Conservation (phyloP, 1,284 basidiomycete species). For the Lentinula novae-zelandiae region DNA sequence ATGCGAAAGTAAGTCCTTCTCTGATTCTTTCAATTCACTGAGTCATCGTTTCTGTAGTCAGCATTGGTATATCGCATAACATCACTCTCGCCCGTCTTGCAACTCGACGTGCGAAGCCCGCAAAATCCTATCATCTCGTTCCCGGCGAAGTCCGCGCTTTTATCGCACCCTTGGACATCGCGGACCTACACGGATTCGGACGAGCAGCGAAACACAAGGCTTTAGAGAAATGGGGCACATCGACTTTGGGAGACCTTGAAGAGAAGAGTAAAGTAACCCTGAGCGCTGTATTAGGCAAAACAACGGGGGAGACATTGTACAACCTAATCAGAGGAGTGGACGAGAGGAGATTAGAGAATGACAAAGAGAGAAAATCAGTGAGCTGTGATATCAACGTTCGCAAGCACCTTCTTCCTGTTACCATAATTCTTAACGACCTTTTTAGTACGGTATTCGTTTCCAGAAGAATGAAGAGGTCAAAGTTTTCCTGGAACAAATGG, state of each 20-base stretch:
- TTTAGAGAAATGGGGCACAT: slow-evolving; percentile 70
- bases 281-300: slow-evolving; percentile 76
- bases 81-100: slow-evolving; percentile 91
- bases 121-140: slow-evolving; percentile 74
- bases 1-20: slow-evolving; percentile 65
- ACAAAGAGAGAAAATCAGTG: slow-evolving; percentile 83
- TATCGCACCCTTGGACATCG: slow-evolving; percentile 77
- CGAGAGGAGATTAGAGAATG: slow-evolving; percentile 72
- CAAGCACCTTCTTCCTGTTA: slow-evolving; percentile 15
- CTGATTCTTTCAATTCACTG: background rate
- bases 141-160: slow-evolving; percentile 52
- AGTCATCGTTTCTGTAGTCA: slow-evolving; percentile 46
- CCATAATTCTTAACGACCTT: too few species aligned
- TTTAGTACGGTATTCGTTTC: slow-evolving; percentile 93
- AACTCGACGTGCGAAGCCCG: slow-evolving; percentile 89
- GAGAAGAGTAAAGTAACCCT: slow-evolving; percentile 60
- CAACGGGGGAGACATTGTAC: slow-evolving; percentile 81
- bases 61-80: slow-evolving; percentile 90
- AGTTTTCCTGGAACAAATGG: slow-evolving; percentile 72
- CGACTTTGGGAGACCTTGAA: slow-evolving; percentile 66
- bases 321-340: slow-evolving; percentile 86
- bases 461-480: slow-evolving; percentile 79
- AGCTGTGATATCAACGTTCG: slow-evolving; percentile 89
- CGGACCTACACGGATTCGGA: slow-evolving; percentile 88
- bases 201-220: slow-evolving; percentile 71